Evolutionary conservation across 441 rosid genomes (phyloP), one percentile per base, ranked within the genome.

Genomic region (Hura crepitans): DNA sequence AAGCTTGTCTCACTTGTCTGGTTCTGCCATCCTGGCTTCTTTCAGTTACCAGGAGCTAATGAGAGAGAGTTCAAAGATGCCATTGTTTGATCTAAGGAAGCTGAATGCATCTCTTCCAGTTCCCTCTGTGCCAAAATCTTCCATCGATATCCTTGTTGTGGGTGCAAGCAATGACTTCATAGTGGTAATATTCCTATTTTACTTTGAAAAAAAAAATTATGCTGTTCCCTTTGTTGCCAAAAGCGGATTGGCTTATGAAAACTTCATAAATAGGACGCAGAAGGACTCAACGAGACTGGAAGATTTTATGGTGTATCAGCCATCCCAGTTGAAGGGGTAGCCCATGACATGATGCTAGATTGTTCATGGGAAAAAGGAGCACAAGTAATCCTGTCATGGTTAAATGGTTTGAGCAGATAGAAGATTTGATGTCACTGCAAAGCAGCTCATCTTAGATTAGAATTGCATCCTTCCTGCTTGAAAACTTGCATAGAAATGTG

Each of bases 281-380:
- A 87, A 77, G 97, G 96, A 30, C 79, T 89, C 43, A 64, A 62
- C 25, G 96, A 91, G 76, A 93, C 95, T 0, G 92, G 85, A n/a
- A 1, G 77, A 68, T 91, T 89, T 75, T 87, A 86, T 35, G 85
- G 85, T 0, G 89, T 85, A 22, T 50, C 81, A 18, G 90, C 90
- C 3, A 73, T 88, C 68, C 81, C 83, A 35, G 54, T 91, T 25
- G 85, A 87, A 82, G 90, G 89, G 63, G 83, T 93, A 73, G 94
- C 92, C 51, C 97, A 93, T 70, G 96, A 90, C 79, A 80, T 93
- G 87, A 93, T 93, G 98, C 72, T 93, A 66, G 96, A 91, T 74
- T 84, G 89, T 80, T 85, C 83, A 2, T 89, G 97, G 98, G 90
- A 86, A 53, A 81, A 82, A 81, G 92, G 93, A 42, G 91, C 93